phyloP scores from a whole-genome alignment of 768 basidiomycete species.

The Xerocomellus dryophilus region DNA sequence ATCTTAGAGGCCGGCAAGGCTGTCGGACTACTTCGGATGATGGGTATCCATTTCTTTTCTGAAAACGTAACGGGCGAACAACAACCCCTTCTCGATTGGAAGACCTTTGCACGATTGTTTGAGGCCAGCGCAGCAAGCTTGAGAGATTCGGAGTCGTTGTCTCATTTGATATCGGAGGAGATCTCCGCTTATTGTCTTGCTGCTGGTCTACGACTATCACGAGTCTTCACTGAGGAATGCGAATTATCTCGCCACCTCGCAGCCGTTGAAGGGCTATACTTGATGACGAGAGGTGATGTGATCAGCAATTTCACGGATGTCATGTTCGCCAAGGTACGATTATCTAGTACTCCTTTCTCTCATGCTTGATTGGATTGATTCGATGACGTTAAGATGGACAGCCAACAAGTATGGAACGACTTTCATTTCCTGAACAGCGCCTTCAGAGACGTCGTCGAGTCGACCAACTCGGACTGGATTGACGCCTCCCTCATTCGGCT shows the following conservation, averaged over 20 bases:
- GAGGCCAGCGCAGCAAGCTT: constrained; percentile 29
- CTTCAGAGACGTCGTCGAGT: constrained; percentile 63
- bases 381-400: constrained; percentile 57
- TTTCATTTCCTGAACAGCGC: constrained; percentile 82
- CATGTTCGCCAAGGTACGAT: constrained; percentile 65
- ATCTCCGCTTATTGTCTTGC: constrained; percentile 54
- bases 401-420: constrained; percentile 68
- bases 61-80: constrained; percentile 22
- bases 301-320: constrained; percentile 71
- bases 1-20: constrained; percentile 73
- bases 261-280: constrained; percentile 63
- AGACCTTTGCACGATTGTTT: constrained; percentile 42
- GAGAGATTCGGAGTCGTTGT: constrained; percentile 62
- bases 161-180: constrained; percentile 59
- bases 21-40: constrained; percentile 65
- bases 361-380: not conserved
- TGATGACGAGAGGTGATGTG: constrained; percentile 77
- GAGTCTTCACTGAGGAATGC: constrained; percentile 66
- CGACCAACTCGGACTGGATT: constrained; percentile 53
- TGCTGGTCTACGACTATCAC: constrained; percentile 50
- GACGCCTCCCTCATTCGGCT: constrained; percentile 69
- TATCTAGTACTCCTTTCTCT: not conserved
- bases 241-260: constrained; percentile 58
- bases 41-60: constrained; percentile 32
- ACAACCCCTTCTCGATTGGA: constrained; percentile 36